A percentile compares a stretch with the other conserved stretches of the same genome.
Conservation (phyloP, 164 flowering plant species). For the Dillenia suffruticosa region DNA sequence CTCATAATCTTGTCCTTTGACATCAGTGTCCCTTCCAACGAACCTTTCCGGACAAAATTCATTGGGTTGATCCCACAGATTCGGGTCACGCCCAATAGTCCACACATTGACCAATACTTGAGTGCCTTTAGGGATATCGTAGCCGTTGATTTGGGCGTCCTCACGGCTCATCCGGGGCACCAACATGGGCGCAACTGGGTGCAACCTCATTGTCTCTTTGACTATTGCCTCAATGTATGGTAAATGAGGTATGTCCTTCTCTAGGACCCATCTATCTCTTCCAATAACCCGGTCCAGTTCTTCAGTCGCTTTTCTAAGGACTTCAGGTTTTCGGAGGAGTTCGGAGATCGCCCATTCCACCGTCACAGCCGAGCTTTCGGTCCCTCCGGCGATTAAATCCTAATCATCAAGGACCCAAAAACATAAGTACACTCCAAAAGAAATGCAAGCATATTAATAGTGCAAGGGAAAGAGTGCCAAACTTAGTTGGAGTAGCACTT, state of each 20-base stretch:
- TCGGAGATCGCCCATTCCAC: constrained; percentile 86
- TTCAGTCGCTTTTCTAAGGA: constrained; percentile 46
- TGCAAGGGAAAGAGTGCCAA: neutral
- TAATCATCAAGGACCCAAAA: constrained; percentile 5
- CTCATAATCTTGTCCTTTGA: constrained; percentile 66
- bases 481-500: neutral
- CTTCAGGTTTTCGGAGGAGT: constrained; percentile 50
- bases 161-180: constrained; percentile 44
- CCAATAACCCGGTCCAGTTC: constrained; percentile 77
- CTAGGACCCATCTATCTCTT: constrained; percentile 58
- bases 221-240: constrained; percentile 59
- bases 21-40: constrained; percentile 46
- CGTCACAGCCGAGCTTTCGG: constrained; percentile 68
- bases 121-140: constrained; percentile 52
- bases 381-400: constrained; percentile 79
- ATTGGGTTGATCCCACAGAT: constrained; percentile 48
- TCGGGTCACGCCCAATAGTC: constrained; percentile 67
- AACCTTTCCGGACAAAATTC: constrained; percentile 72
- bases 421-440: too few relatives aligned
- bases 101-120: constrained; percentile 44
- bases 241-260: constrained; percentile 53
- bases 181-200: constrained; percentile 76
- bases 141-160: constrained; percentile 41
- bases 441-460: neutral
- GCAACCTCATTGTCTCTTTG: constrained; percentile 79